These are phyloP conservation scores for Aspergillus japonicus DNA, from an alignment of 2,329 filamentous ascomycete species.

Conservation along the genomic window DNA sequence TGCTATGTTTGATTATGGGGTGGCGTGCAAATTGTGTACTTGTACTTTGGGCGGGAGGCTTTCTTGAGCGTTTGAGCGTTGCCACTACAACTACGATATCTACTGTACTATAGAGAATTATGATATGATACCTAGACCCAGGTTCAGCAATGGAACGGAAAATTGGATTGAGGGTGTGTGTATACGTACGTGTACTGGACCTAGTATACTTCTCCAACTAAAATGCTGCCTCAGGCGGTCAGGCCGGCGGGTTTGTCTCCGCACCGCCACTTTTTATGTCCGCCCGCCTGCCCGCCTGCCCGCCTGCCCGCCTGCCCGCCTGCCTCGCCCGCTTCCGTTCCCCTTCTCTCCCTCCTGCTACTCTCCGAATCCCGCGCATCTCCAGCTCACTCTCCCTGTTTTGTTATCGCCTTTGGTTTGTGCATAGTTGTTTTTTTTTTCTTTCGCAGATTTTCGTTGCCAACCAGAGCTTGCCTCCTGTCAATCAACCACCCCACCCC, in stretches of 20 bases:
- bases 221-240: constrained; percentile 9
- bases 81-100: neutral
- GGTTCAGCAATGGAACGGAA: neutral
- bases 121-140: neutral
- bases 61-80: neutral
- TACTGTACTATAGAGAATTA: neutral
- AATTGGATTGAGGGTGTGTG: too few relatives aligned
- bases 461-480: too few relatives aligned
- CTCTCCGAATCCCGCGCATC: neutral
- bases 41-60: neutral
- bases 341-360: neutral
- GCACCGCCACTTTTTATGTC: neutral
- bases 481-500: too few relatives aligned
- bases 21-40: neutral
- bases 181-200: neutral
- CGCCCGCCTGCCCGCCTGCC: neutral
- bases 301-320: neutral
- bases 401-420: neutral
- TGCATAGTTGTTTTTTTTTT: too few relatives aligned
- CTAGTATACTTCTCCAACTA: neutral
- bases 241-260: neutral
- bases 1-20: neutral
- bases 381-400: neutral
- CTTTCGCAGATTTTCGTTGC: neutral
- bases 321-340: neutral